Evolutionary conservation across 2,329 filamentous ascomycete genomes (phyloP), one percentile per base, ranked within the genome.

Genomic region (Rhynchosporium agropyri): DNA sequence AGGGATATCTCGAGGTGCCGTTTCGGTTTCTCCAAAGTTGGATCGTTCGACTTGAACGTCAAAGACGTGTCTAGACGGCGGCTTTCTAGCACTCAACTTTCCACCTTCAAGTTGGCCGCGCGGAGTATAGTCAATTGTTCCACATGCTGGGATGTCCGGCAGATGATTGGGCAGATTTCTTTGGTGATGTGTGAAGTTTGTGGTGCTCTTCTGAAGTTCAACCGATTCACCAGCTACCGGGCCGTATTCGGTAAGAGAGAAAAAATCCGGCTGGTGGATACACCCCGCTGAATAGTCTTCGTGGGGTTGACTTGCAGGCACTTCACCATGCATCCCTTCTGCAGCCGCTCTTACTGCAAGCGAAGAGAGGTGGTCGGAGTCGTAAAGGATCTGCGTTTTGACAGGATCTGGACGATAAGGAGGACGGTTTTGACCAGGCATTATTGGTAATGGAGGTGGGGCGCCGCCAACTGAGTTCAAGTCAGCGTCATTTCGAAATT

Each of bases 1-100:
- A 5, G 57, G 36, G 13, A 46, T 29, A 33, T 29, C 13, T 50
- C 49, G 15, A 9, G 42, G 29, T 9, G 29, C 38, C 38, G 31
- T 50, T 10, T 65, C 31, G 12, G 28, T 33, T 7, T 54, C 64
- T 36, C 62, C 62, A 38, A 63, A 10, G 46, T 61, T 59, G 45
- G 58, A 63, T 54, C 51, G 56, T 9, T 63, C 60, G 43, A 63
- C 40, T 46, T 64, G 60, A 51, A 65, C 13, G 10, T 60, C 58
- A 6, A 9, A 28, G 13, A 42, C 6, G 26, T 31, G 26, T 29
- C 28, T 36, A 4, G 58, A 26, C 1, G n/a, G 36, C 7, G n/a
- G 9, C 10, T 12, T 4, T 45, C 4, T 26, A 26, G 36, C n/a
- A 38, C n/a, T n/a, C 28, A 6, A n/a, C 10, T 38, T 8, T 40